Percentiles rank a stretch among this genome's conserved stretches.
phyloP scores from a whole-genome alignment of 2,329 filamentous ascomycete species.

The Colletotrichum cereale region DNA sequence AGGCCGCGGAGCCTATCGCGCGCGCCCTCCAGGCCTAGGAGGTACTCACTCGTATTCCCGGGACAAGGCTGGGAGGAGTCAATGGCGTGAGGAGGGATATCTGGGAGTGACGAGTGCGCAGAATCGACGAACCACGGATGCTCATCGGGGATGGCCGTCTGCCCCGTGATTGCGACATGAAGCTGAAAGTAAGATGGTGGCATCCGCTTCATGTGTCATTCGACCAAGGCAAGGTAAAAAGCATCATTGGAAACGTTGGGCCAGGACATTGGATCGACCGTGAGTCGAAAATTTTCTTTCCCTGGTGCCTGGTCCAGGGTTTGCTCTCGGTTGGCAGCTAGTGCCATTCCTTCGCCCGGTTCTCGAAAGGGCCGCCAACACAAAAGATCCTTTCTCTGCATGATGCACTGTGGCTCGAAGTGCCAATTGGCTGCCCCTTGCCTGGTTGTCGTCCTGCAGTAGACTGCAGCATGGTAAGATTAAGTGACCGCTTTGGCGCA shows the following conservation, averaged over 20 bases:
- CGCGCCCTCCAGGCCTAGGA: slow-evolving; percentile 25
- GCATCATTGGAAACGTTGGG: background rate
- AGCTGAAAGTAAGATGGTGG: background rate
- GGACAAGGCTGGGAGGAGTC: slow-evolving; percentile 23
- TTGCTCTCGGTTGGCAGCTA: slow-evolving; percentile 26
- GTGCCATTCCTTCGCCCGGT: slow-evolving; percentile 22
- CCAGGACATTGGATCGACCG: background rate
- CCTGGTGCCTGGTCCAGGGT: background rate
- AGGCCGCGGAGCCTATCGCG: slow-evolving; percentile 11
- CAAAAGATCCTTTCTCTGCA: slow-evolving; percentile 38
- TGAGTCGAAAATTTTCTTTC: background rate
- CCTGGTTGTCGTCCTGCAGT: background rate
- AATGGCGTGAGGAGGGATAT: slow-evolving; percentile 10
- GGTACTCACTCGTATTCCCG: slow-evolving; percentile 17
- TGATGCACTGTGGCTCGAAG: background rate
- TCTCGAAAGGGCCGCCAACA: slow-evolving; percentile 27
- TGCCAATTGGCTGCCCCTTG: slow-evolving; percentile 4
- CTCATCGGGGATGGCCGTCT: slow-evolving; percentile 11
- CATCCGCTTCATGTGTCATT: slow-evolving; percentile 6
- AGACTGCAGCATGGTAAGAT: slow-evolving; percentile 25
- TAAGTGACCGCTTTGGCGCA: slow-evolving; percentile 27
- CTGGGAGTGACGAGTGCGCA: slow-evolving; percentile 16
- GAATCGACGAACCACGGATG: slow-evolving; percentile 5
- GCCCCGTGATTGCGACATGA: slow-evolving; percentile 1
- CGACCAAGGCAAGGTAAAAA: background rate